Evolutionary conservation across 1,139 yeast genomes (phyloP).

Genomic region (Candida anutae): DNA sequence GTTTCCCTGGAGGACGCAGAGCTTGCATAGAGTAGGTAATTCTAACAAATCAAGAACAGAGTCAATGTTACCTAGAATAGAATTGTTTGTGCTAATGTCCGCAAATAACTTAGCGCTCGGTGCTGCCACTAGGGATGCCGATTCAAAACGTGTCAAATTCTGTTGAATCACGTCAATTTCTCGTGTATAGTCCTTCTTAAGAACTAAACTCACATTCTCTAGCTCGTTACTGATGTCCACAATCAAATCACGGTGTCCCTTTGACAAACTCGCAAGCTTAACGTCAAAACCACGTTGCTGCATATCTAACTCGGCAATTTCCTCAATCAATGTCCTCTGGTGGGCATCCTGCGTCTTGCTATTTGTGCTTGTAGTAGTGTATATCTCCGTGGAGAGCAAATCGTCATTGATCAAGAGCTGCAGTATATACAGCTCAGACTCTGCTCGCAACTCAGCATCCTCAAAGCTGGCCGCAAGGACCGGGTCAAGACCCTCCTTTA

Average conservation of each 20-base stretch:
- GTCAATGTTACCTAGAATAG: slow-evolving; percentile 57
- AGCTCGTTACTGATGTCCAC: slow-evolving; percentile 30
- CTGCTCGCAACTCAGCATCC: slow-evolving; percentile 7
- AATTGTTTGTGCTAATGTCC: slow-evolving; percentile 19
- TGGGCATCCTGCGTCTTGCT: slow-evolving; percentile 6
- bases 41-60: slow-evolving; percentile 72
- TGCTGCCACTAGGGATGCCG: slow-evolving; percentile 1
- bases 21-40: slow-evolving; percentile 70
- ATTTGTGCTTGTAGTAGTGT: slow-evolving; percentile 20
- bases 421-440: slow-evolving; percentile 13
- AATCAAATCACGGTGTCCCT: slow-evolving; percentile 32
- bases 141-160: slow-evolving; percentile 7
- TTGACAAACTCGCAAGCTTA: slow-evolving; percentile 27
- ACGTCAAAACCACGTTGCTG: slow-evolving; percentile 22
- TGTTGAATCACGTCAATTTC: slow-evolving; percentile 17
- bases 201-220: slow-evolving; percentile 15
- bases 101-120: slow-evolving; percentile 16
- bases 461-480: slow-evolving; percentile 8
- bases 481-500: slow-evolving; percentile 12
- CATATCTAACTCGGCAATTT: slow-evolving; percentile 40
- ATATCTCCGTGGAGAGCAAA: slow-evolving; percentile 33
- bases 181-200: slow-evolving; percentile 14
- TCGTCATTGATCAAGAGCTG: slow-evolving; percentile 33
- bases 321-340: slow-evolving; percentile 30
- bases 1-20: slow-evolving; percentile 82